A percentile compares a stretch with the other conserved stretches of the same genome.
phyloP scores from a whole-genome alignment of 805 yeast species.

The Yamadazyma endophytica region DNA sequence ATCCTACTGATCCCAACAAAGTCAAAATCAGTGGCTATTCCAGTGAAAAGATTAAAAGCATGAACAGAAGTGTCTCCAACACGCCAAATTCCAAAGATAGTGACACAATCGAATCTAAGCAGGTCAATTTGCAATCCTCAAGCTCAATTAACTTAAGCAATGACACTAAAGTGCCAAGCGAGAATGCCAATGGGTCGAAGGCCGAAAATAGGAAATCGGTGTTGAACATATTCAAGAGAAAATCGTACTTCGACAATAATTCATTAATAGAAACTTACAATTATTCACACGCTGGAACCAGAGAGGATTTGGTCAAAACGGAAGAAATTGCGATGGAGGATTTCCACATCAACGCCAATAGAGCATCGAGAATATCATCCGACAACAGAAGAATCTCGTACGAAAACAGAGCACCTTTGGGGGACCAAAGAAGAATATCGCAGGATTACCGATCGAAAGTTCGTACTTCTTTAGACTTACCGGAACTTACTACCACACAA shows the following conservation, averaged over 20 bases:
- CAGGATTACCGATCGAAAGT: constrained; percentile 1
- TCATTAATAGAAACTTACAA: constrained; percentile 32
- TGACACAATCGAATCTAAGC: constrained; percentile 5
- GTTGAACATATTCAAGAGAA: constrained; percentile 29
- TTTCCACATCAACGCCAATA: constrained; percentile 20
- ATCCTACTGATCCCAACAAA: constrained; percentile 76
- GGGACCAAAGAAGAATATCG: constrained; percentile 4
- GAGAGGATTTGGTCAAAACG: constrained; percentile 35
- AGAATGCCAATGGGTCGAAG: constrained; percentile 2
- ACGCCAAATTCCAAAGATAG: constrained; percentile 6
- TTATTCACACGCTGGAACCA: constrained; percentile 18
- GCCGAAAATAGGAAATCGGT: constrained; percentile 28
- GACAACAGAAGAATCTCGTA: constrained; percentile 8
- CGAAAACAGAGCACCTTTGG: constrained; percentile 3
- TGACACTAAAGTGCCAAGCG: constrained; percentile 2
- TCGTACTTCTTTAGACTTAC: constrained; percentile 13
- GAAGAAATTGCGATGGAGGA: constrained; percentile 52
- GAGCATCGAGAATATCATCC: constrained; percentile 19
- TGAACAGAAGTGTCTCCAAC: constrained; percentile 10
- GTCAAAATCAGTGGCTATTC: constrained; percentile 46
- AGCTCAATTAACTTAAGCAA: constrained; percentile 8
- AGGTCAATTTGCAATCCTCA: constrained; percentile 8
- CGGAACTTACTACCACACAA: constrained; percentile 11
- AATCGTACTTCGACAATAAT: constrained; percentile 23
- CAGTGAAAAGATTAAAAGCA: constrained; percentile 14